phyloP scores from a whole-genome alignment of 108 stramenopile genomes.

The Nitzschia palea region DNA sequence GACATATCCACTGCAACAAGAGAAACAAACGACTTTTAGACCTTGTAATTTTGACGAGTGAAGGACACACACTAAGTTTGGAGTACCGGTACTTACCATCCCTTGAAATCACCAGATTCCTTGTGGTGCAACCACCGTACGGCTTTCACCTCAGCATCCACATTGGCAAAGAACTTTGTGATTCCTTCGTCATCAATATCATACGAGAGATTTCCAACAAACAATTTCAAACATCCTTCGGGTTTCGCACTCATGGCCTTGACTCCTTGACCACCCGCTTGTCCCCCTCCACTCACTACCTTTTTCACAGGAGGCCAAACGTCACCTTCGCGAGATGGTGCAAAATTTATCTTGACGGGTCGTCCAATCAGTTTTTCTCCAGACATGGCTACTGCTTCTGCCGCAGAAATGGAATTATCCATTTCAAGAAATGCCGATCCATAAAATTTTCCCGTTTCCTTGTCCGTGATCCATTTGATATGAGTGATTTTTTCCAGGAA shows the following conservation, averaged over 20 bases:
- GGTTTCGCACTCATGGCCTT: constrained; percentile 89
- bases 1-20: constrained; percentile 60
- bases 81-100: constrained; percentile 51
- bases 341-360: constrained; percentile 92
- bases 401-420: constrained; percentile 59
- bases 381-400: constrained; percentile 65
- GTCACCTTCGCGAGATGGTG: constrained; percentile 82
- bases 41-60: not conserved
- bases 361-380: constrained; percentile 84
- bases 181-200: constrained; percentile 94
- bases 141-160: constrained; percentile 88
- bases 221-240: constrained; percentile 83
- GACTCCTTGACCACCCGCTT: constrained; percentile 77
- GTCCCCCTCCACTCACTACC: constrained; percentile 69
- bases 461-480: constrained; percentile 90
- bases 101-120: constrained; percentile 94
- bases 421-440: constrained; percentile 86
- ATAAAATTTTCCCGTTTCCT: constrained; percentile 82
- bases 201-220: constrained; percentile 92
- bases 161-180: constrained; percentile 86
- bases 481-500: constrained; percentile 78
- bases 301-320: constrained; percentile 82
- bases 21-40: not conserved
- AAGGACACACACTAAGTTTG: not conserved
- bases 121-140: constrained; percentile 93